Evolutionary conservation across 1,284 basidiomycete genomes (phyloP).

Genomic region (Singerocomus inundabilis): DNA sequence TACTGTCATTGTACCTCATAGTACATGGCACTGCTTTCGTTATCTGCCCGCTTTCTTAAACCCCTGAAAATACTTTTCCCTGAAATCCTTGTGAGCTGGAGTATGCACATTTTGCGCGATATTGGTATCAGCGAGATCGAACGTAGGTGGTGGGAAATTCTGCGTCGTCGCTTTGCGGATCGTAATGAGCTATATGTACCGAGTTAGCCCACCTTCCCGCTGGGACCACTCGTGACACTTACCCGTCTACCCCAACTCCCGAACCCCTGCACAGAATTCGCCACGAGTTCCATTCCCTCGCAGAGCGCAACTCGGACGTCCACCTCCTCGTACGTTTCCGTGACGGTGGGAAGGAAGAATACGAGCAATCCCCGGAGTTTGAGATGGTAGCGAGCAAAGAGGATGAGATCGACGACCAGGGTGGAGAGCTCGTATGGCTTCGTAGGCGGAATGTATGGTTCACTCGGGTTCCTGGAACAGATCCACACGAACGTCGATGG

Average conservation of each 20-base stretch:
- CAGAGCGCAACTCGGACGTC: conserved; percentile 75
- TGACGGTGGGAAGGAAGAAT: conserved; percentile 93
- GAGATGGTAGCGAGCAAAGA: conserved; percentile 82
- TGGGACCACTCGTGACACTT: conserved; percentile 41
- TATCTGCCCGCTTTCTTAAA: conserved; percentile 61
- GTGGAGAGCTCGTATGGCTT: conserved; percentile 92
- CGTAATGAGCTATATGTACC: conserved; percentile 71
- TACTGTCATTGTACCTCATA: too few relatives aligned
- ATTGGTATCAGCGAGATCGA: conserved; percentile 33
- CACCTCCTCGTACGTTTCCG: conserved; percentile 84
- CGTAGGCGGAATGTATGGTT: conserved; percentile 82
- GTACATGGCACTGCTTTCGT: too few relatives aligned
- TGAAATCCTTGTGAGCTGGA: conserved; percentile 77
- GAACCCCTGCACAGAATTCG: conserved; percentile 93
- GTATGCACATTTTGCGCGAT: conserved; percentile 37
- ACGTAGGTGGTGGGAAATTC: conserved; percentile 51
- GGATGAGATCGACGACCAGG: conserved; percentile 79
- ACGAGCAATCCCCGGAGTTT: conserved; percentile 88
- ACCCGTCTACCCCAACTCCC: conserved; percentile 94
- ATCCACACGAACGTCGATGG: not conserved
- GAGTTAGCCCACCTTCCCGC: conserved; percentile 5
- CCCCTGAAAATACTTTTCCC: conserved; percentile 79
- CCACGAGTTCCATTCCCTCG: conserved; percentile 85
- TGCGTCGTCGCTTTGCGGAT: conserved; percentile 68
- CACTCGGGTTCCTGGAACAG: conserved; percentile 33